A percentile compares a stretch with the other conserved stretches of the same genome.
Conservation (phyloP, 176 grass and related monocot genomes). For the Musa schizocarpa region DNA sequence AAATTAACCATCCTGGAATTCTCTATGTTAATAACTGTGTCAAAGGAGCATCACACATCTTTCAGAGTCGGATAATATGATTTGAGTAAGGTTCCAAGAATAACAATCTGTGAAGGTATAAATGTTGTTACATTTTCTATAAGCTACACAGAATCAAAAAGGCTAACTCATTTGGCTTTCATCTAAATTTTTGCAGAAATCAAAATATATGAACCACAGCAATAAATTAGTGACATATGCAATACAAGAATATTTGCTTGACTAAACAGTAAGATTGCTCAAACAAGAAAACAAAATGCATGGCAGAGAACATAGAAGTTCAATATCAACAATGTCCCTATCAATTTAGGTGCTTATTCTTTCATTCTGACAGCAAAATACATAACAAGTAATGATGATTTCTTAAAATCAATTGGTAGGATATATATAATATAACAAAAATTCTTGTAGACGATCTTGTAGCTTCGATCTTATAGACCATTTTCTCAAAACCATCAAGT, state of each 20-base stretch:
- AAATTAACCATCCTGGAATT: slow-evolving; percentile 72
- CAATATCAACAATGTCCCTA: not conserved
- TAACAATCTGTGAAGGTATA: not conserved
- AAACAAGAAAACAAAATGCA: not conserved
- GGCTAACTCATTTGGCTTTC: not conserved
- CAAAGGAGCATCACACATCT: not conserved
- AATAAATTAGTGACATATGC: no score
- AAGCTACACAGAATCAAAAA: not conserved
- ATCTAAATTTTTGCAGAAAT: not conserved
- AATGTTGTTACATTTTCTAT: not conserved
- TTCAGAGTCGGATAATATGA: not conserved
- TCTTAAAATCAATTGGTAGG: not conserved
- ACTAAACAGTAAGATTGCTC: not conserved
- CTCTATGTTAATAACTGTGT: not conserved
- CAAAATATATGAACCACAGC: no score
- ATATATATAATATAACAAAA: not conserved
- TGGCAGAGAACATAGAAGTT: not conserved
- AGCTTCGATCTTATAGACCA: no score
- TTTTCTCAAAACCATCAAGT: no score
- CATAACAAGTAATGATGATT: not conserved
- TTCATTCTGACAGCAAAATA: not conserved
- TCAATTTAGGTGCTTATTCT: not conserved
- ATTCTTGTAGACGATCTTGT: not conserved
- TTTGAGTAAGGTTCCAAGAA: not conserved
- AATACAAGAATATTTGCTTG: no score